Conservation (phyloP, 805 yeast species). For the Candida golubevii region DNA sequence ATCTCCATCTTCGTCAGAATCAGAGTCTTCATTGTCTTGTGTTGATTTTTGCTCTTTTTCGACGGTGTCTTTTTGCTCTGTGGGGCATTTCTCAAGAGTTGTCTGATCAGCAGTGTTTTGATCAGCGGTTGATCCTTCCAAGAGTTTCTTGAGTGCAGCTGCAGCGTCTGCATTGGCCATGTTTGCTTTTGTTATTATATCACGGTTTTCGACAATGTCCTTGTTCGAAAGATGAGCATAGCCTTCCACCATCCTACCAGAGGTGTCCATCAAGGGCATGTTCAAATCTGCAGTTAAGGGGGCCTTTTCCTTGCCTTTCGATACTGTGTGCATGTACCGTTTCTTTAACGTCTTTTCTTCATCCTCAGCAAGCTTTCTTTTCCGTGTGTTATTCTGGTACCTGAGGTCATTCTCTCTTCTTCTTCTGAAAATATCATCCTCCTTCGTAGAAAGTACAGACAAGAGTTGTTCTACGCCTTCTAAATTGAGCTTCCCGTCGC, state of each 20-base stretch:
- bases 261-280: slow-evolving; percentile 71
- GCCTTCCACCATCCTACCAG: slow-evolving; percentile 70
- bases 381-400: slow-evolving; percentile 58
- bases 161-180: slow-evolving; percentile 70
- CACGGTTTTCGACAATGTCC: slow-evolving; percentile 64
- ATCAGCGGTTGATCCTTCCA: slow-evolving; percentile 24
- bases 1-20: slow-evolving; percentile 26
- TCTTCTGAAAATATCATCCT: slow-evolving; percentile 69
- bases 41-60: slow-evolving; percentile 13
- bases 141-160: slow-evolving; percentile 44
- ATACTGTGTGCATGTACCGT: slow-evolving; percentile 47
- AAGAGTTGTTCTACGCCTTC: slow-evolving; percentile 72
- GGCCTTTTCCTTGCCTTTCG: slow-evolving; percentile 73
- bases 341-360: slow-evolving; percentile 44
- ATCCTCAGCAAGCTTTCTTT: slow-evolving; percentile 48
- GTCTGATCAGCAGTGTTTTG: slow-evolving; percentile 24
- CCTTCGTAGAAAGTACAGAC: slow-evolving; percentile 62
- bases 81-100: too few species aligned
- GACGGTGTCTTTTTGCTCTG: slow-evolving; percentile 26
- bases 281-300: slow-evolving; percentile 65
- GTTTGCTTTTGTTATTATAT: slow-evolving; percentile 62
- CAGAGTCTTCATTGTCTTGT: slow-evolving; percentile 16
- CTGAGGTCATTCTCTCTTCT: slow-evolving; percentile 68
- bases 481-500: slow-evolving; percentile 81
- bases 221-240: slow-evolving; percentile 59